Evolutionary conservation across 2,329 filamentous ascomycete species (phyloP).

Genomic region (Pestalotiopsis sp.): DNA sequence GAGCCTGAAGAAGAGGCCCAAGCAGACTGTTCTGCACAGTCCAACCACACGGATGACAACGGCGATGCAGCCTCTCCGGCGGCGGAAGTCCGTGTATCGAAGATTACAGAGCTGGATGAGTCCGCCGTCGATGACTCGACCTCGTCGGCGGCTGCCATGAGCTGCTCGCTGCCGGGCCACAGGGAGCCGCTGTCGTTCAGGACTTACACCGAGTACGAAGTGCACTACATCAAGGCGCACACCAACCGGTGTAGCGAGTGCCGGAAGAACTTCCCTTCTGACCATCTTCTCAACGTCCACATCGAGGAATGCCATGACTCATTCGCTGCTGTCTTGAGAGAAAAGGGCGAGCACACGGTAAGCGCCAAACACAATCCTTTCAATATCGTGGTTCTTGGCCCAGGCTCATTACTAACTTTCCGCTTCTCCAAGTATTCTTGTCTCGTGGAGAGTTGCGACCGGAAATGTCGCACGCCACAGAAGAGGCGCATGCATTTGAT

Average conservation of each 20-base stretch:
- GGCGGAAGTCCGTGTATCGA: constrained; percentile 41
- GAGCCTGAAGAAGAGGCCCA: constrained; percentile 54
- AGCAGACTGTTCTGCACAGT: constrained; percentile 25
- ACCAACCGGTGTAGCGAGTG: constrained; percentile 86
- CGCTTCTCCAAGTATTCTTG: constrained; percentile 69
- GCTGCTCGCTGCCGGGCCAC: constrained; percentile 82
- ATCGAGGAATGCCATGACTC: constrained; percentile 92
- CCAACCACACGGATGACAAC: constrained; percentile 12
- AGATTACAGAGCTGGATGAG: constrained; percentile 63
- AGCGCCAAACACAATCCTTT: constrained; percentile 30
- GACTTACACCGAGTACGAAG: constrained; percentile 80
- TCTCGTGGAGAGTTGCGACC: constrained; percentile 86
- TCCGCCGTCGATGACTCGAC: constrained; percentile 34
- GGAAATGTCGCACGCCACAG: constrained; percentile 78
- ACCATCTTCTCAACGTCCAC: constrained; percentile 79
- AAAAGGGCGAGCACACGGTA: constrained; percentile 85
- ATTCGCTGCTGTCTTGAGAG: constrained; percentile 70
- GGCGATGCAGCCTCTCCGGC: constrained; percentile 17
- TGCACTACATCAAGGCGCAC: constrained; percentile 82
- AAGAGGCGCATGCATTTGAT: constrained; percentile 89
- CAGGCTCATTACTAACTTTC: constrained; percentile 17
- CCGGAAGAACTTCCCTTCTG: constrained; percentile 83
- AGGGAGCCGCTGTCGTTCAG: constrained; percentile 69
- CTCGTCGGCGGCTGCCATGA: constrained; percentile 57
- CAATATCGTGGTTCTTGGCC: neutral